A percentile compares a stretch with the other conserved stretches of the same genome.
Conservation (phyloP, 1,139 yeast species). For the Debaryomyces udenii region DNA sequence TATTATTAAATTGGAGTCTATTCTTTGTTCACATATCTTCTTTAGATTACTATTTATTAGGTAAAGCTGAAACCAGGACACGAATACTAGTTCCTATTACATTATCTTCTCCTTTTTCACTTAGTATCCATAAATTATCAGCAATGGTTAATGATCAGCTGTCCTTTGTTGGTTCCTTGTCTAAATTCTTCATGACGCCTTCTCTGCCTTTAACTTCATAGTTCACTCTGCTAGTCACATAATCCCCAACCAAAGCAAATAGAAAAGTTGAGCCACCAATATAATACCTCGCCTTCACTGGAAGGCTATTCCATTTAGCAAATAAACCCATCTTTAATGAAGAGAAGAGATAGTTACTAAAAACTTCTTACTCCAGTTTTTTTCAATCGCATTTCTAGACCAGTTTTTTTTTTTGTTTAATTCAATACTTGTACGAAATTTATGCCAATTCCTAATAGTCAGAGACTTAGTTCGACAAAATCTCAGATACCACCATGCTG, state of each 20-base stretch:
- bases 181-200: conserved; percentile 5
- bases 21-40: too few species aligned
- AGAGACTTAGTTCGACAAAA: conserved; percentile 29
- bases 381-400: neutral
- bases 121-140: too few species aligned
- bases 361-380: neutral
- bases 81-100: too few species aligned
- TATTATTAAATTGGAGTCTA: too few species aligned
- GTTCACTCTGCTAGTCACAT: conserved; percentile 48
- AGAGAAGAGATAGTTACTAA: neutral
- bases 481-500: conserved; percentile 84
- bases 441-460: conserved; percentile 16
- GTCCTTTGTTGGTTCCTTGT: conserved; percentile 1
- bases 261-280: conserved; percentile 57
- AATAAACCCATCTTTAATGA: conserved; percentile 34
- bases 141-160: too few species aligned
- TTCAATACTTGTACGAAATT: neutral
- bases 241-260: conserved; percentile 56
- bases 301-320: conserved; percentile 53
- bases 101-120: too few species aligned
- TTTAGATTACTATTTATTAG: too few species aligned
- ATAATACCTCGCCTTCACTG: conserved; percentile 53
- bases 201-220: conserved; percentile 39
- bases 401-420: neutral
- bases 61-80: too few species aligned